Percentiles rank a stretch among this genome's conserved stretches.
These are phyloP conservation scores for Echinochloa phyllopogon DNA, from an alignment of 176 grass and related monocot genomes.

Conservation along the genomic window DNA sequence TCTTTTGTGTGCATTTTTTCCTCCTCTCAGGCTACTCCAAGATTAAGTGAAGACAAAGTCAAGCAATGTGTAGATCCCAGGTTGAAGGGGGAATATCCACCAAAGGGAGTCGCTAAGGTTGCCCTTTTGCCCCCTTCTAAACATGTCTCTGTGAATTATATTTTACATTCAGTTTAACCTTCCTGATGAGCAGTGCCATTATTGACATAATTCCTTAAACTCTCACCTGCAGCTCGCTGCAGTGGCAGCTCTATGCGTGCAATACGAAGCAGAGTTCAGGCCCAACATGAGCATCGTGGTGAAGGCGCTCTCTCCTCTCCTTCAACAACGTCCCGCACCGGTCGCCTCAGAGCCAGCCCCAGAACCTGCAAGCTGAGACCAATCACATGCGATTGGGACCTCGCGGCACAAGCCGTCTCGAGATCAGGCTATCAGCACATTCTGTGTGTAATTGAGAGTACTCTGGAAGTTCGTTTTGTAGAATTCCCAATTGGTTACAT, in stretches of 20 bases:
- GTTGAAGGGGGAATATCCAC: constrained; percentile 64
- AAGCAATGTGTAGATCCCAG: constrained; percentile 72
- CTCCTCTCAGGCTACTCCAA: constrained; percentile 59
- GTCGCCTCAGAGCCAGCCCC: constrained; percentile 33
- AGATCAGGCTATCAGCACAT: constrained; percentile 26
- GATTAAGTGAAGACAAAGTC: constrained; percentile 66
- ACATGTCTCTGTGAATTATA: not conserved
- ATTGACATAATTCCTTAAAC: constrained; percentile 1
- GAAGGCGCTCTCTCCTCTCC: constrained; percentile 84
- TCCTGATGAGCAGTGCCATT: not conserved
- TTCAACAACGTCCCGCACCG: constrained; percentile 57
- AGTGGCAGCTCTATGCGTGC: constrained; percentile 82
- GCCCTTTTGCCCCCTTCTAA: not conserved
- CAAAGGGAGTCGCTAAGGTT: constrained; percentile 66
- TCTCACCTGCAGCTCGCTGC: constrained; percentile 69
- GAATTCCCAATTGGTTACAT: constrained; percentile 26
- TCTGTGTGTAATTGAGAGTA: constrained; percentile 18
- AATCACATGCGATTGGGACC: not conserved
- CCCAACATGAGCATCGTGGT: constrained; percentile 94
- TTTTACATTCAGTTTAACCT: not conserved
- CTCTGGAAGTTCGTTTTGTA: constrained; percentile 23
- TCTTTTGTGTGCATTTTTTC: not conserved
- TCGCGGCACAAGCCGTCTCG: not conserved
- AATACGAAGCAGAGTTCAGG: constrained; percentile 92
- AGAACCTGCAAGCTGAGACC: constrained; percentile 34